Evolutionary conservation across 2,329 filamentous ascomycete genomes (phyloP).

Genomic region (Dothideomycetes sp.): DNA sequence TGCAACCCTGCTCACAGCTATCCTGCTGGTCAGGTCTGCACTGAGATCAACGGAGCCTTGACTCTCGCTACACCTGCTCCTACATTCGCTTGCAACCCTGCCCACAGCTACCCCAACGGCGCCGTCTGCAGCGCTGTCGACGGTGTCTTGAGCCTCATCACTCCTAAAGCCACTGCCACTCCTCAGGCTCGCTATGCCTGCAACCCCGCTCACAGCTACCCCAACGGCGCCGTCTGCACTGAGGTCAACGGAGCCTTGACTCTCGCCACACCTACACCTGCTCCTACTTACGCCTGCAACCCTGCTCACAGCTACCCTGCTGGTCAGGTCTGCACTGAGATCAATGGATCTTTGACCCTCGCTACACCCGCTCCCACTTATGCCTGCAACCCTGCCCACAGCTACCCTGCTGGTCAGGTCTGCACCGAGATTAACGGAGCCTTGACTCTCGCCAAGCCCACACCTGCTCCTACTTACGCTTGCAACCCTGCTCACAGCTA

Average conservation of each 20-base stretch:
- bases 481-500: constrained; percentile 5
- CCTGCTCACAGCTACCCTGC: constrained; percentile 8
- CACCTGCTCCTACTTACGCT: not conserved
- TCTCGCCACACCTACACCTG: not conserved
- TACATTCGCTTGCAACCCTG: constrained; percentile 17
- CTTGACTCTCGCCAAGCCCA: constrained; percentile 2
- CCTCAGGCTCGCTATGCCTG: not conserved
- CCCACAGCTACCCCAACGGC: constrained; percentile 13
- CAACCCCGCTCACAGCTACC: constrained; percentile 7
- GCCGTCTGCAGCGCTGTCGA: constrained; percentile 12
- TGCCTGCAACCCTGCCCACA: constrained; percentile 8
- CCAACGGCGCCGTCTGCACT: not conserved
- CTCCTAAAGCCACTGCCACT: constrained; percentile 10
- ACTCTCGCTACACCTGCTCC: not conserved
- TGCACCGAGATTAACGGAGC: constrained; percentile 6
- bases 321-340: not conserved
- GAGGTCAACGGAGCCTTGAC: constrained; percentile 3
- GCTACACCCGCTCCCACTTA: constrained; percentile 3
- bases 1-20: constrained; percentile 2
- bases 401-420: not conserved
- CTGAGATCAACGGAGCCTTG: not conserved
- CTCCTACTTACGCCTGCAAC: constrained; percentile 1
- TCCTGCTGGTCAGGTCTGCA: not conserved
- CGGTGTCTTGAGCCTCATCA: constrained; percentile 17
- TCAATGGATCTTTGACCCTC: constrained; percentile 2